A percentile compares a stretch with the other conserved stretches of the same genome.
Conservation (phyloP, 805 yeast species). For the Ogataea philodendri region DNA sequence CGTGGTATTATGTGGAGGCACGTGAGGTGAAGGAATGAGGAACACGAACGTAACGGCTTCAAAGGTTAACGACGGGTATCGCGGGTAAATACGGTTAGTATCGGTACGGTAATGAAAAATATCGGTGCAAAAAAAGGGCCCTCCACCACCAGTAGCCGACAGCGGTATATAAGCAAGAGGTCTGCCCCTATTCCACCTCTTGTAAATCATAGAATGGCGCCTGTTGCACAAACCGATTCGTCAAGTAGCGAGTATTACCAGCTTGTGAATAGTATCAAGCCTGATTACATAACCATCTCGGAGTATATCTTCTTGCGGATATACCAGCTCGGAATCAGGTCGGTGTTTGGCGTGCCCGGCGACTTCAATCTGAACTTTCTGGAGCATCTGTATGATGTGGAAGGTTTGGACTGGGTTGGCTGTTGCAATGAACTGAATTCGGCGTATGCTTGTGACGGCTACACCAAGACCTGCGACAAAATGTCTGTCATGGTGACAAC, state of each 20-base stretch:
- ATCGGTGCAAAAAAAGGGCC: no score
- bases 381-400: slow-evolving; percentile 41
- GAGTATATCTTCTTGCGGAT: slow-evolving; percentile 48
- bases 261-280: slow-evolving; percentile 9
- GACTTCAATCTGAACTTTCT: slow-evolving; percentile 53
- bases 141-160: no score
- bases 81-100: slow-evolving; percentile 7
- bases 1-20: slow-evolving; percentile 66
- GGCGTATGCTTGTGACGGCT: slow-evolving; percentile 51
- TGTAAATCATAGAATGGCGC: slow-evolving; percentile 29
- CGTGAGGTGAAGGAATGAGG: slow-evolving; percentile 34
- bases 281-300: slow-evolving; percentile 31
- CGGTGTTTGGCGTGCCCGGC: slow-evolving; percentile 60
- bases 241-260: slow-evolving; percentile 7
- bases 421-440: slow-evolving; percentile 53
- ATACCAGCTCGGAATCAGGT: slow-evolving; percentile 41
- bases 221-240: slow-evolving; percentile 18
- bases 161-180: slow-evolving; percentile 1
- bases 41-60: neutral
- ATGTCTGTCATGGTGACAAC: slow-evolving; percentile 45
- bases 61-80: neutral
- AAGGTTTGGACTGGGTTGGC: slow-evolving; percentile 38
- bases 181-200: neutral
- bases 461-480: slow-evolving; percentile 36
- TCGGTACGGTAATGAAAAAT: slow-evolving; percentile 6